Base-by-base conservation (phyloP, 805 yeast species). In the Nakazawaea peltata region DNA sequence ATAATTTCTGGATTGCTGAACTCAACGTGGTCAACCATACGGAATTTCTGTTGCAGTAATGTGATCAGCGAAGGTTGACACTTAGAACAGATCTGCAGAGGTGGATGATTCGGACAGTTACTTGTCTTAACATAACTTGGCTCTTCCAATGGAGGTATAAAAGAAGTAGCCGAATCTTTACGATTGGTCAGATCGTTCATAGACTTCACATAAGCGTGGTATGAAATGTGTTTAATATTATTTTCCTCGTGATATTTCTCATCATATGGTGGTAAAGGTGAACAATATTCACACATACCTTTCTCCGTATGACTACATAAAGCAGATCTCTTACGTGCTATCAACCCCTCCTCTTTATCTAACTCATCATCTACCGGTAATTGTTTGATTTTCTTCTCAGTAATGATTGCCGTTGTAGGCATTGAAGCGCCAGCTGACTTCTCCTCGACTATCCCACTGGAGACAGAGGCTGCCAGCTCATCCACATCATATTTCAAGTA, bases 21-120 rank as follows among this genome's bases (percentile, higher is more conserved):
- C 54, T 92, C 98, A 21, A 92, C 92, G 59, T 92, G 97, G 55
- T 92, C 99, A 19, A 94, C 96, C 95, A 92, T 85, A 48, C 99
- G 72, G 56, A 84, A 92, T 24, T 69, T 64, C 55, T 92, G 98
- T 56, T 78, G 87, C 56, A 82, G 94, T 42, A 92, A 65, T 0
- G 97, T 88, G 41, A 92, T 85, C 0, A 96, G 92, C 1, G 95
- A 78, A 1, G 98, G 97, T 57, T 90, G 97, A 59, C 98, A 90
- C 56, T 87, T 85, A 12, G 95, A 83, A 51, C 98, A 90, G 45
- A 92, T 87, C 1, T 97, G 96, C 34, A 64, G 69, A 1, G 98
- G 97, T 26, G 79, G 75, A 56, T 90, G 98, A 0, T 95, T 95
- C 28, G 74, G 67, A 53, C 97, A 90, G 11, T 67, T 58, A 36